Evolutionary conservation across 2,329 filamentous ascomycete species (phyloP).

Genomic region (Neofusicoccum umdonicola): DNA sequence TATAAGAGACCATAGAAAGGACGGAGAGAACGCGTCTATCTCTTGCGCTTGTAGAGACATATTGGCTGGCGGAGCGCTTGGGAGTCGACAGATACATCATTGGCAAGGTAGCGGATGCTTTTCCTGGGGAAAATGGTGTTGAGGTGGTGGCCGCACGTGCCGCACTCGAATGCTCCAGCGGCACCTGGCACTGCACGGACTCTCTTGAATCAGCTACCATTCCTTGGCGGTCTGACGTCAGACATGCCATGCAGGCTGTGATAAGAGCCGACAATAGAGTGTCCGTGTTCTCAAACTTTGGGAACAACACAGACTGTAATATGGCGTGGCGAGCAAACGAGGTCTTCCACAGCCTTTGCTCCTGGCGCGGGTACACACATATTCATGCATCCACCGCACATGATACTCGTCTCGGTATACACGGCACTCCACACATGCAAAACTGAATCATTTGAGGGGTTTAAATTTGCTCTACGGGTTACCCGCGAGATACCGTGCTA

Average conservation of each 20-base stretch:
- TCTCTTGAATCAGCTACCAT: not conserved
- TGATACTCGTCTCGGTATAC: too few relatives aligned
- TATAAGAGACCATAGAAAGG: not conserved
- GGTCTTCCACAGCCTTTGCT: too few relatives aligned
- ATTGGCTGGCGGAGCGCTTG: not conserved
- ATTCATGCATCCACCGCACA: too few relatives aligned
- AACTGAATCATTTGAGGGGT: not conserved
- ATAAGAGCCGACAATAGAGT: too few relatives aligned
- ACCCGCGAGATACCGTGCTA: not conserved
- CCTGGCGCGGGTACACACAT: too few relatives aligned
- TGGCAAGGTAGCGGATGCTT: too few relatives aligned
- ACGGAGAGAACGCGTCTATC: not conserved
- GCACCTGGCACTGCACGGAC: not conserved
- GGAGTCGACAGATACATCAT: too few relatives aligned
- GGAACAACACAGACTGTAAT: not conserved
- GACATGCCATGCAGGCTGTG: not conserved
- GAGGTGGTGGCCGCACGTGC: not conserved
- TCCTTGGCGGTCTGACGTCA: constrained; percentile 6
- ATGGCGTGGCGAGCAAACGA: too few relatives aligned
- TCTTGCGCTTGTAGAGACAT: too few relatives aligned
- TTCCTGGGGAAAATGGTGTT: too few relatives aligned
- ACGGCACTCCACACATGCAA: not conserved
- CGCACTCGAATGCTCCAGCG: not conserved
- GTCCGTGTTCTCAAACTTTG: too few relatives aligned
- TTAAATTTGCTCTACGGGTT: not conserved